These are phyloP conservation scores for Cylindrodendrum hubeiense DNA, from an alignment of 2,329 filamentous ascomycete genomes.

Conservation along the genomic window DNA sequence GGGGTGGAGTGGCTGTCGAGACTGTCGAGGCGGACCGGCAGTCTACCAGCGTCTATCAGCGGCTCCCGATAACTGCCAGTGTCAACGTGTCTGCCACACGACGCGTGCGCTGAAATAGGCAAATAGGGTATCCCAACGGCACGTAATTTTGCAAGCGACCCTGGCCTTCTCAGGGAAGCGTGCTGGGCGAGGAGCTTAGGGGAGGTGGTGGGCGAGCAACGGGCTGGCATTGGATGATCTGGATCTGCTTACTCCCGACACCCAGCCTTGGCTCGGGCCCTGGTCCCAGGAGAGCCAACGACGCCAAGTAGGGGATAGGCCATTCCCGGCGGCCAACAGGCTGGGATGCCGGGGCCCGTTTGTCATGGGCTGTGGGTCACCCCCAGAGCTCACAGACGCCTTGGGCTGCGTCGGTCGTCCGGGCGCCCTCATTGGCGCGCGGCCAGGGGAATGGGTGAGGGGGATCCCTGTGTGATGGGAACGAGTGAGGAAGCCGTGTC, in stretches of 20 bases:
- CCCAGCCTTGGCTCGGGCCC: slow-evolving; percentile 28
- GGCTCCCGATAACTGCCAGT: background rate
- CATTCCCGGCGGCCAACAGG: slow-evolving; percentile 36
- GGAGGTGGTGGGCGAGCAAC: slow-evolving; percentile 27
- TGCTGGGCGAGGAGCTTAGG: slow-evolving; percentile 9
- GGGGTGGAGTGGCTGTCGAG: slow-evolving; percentile 13
- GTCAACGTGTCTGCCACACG: slow-evolving; percentile 15
- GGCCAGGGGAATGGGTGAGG: slow-evolving; percentile 18
- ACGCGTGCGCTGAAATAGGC: background rate
- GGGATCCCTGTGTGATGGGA: slow-evolving; percentile 15
- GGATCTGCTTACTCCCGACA: slow-evolving; percentile 34
- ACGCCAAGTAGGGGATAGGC: slow-evolving; percentile 24
- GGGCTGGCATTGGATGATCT: slow-evolving; percentile 35
- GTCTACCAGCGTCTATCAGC: background rate
- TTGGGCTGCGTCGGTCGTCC: slow-evolving; percentile 24
- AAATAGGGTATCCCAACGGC: slow-evolving; percentile 2
- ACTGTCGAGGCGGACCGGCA: background rate
- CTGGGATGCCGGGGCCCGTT: slow-evolving; percentile 40
- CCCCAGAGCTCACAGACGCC: slow-evolving; percentile 26
- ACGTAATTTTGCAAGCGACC: slow-evolving; percentile 19
- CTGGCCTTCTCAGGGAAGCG: slow-evolving; percentile 12
- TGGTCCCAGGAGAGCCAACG: slow-evolving; percentile 11
- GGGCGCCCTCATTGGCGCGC: slow-evolving; percentile 28
- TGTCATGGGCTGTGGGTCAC: slow-evolving; percentile 23
- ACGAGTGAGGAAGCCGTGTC: slow-evolving; percentile 6